Evolutionary conservation across 2,329 filamentous ascomycete genomes (phyloP), one percentile per base, ranked within the genome.

Genomic region (Fusarium incarnatum): DNA sequence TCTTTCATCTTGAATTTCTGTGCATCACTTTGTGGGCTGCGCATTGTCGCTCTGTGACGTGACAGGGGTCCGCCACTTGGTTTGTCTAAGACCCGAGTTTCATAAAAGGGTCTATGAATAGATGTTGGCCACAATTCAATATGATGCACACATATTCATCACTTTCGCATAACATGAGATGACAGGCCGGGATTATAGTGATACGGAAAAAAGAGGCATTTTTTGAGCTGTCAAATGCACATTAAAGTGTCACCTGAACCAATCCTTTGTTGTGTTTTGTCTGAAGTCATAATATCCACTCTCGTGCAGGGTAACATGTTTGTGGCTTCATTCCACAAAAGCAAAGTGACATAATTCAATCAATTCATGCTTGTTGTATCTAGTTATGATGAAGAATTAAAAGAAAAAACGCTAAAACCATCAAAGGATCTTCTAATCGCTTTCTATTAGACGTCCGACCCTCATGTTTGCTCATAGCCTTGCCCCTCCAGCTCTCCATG

Each of bases 401-500:
- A 41, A 48, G 56, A 27, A 61, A 23, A 46, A 56, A 53, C 37
- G 63, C 62, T 62, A 32, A 68, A 52, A 41, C 32, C 60, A 50
- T 54, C 48, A 60, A 40, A 34, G 27, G 42, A 40, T 23, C 27
- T 42, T 49, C 49, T 68, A 42, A 25, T 28, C 5, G n/a, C 42
- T n/a, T n/a, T 58, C 58, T 64, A 58, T 58, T 20, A 45, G 27
- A 64, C 50, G 23, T n/a, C 60, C 47, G 34, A 23, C 32, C 54
- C 45, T 66, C 37, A 45, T 50, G 18, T 49, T 42, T 18, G 23
- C 42, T 41, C 52, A 81, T 45, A 79, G 45, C 59, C 79, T 76
- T 40, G 67, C 71, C 37, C 78, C 76, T 44, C 79, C 76, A 16
- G 79, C 76, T 55, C 78, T 80, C 81, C 82, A 83, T 16, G 78